Base-by-base conservation (phyloP, 768 basidiomycete genomes). In the Holtermannia corniformis region DNA sequence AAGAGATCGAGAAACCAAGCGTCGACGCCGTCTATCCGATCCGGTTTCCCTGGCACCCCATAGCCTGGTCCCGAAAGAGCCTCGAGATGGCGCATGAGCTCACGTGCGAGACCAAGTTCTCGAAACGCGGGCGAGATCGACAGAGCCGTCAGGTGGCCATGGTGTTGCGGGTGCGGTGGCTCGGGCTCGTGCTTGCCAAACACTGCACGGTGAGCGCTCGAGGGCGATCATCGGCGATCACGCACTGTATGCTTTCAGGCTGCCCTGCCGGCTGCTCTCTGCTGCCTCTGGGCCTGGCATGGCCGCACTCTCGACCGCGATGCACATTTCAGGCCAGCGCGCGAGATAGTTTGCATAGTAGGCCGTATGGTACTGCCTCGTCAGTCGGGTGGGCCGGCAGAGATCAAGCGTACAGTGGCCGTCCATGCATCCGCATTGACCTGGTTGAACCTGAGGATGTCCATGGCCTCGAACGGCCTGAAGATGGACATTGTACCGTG, bases 341-440 rank as follows among this genome's bases (percentile, higher is more conserved):
- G 61, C 63, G 2, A 55, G 27, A 45, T 62, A 64, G 12, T 54
- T 60, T 5, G 55, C 43, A 51, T 61, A 63, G 47, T 65, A 69
- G 32, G 61, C 62, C 28, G 50, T 61, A 42, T 62, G 61, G 49
- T 64, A 64, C 63, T 69, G 50, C 7, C 16, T 44, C 11, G 14
- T 53, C 51, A 51, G 37, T 5, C 5, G 13, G 47, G 11, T 11
- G 1, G 14, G 40, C 13, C 7, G 57, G 21, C 14, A 12, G 11
- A 52, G 16, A n/a, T 20, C 23, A 20, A 5, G 75, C 83, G 65
- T 62, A 90, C 92, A 20, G 95, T 97, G 74, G 97, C 93, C 43
- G 95, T 96, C 89, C 89, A 96, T 43, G 91, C 77, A 72, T 97
- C 93, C 65, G 93, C 75, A 73, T 99, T 97, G 56, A 93, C 80